Conservation (phyloP, 1,284 basidiomycete genomes). For the Ceratobasidium sp. region DNA sequence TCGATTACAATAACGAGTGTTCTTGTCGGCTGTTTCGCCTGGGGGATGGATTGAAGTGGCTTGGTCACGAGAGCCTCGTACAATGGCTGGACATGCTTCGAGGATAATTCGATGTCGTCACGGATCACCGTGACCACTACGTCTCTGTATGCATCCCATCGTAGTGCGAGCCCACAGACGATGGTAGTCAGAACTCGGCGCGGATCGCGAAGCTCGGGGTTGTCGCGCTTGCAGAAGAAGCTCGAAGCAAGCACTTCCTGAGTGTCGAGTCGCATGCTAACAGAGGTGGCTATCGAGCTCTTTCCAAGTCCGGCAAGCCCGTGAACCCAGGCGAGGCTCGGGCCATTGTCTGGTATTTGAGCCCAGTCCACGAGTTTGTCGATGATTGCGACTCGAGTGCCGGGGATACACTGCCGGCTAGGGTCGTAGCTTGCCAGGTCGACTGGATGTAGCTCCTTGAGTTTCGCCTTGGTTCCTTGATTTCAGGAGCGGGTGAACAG, state of each 20-base stretch:
- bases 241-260: neutral
- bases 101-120: neutral
- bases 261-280: neutral
- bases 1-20: constrained; percentile 34
- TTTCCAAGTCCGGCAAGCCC: constrained; percentile 33
- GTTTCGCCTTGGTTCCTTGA: neutral
- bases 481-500: too few relatives aligned
- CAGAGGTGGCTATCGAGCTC: constrained; percentile 2
- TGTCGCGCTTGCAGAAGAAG: constrained; percentile 42
- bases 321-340: constrained; percentile 14
- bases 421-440: neutral
- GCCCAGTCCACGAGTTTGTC: neutral
- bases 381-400: neutral
- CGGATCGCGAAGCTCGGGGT: neutral
- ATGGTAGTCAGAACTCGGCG: neutral
- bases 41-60: neutral
- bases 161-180: neutral
- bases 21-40: too few relatives aligned
- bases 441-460: neutral
- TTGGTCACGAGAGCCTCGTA: neutral
- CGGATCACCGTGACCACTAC: neutral
- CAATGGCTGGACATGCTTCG: neutral
- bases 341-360: neutral
- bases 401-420: neutral
- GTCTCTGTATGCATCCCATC: neutral